Evolutionary conservation across 768 basidiomycete genomes (phyloP), one percentile per base, ranked within the genome.

Genomic region (Kwoniella dejecticola): DNA sequence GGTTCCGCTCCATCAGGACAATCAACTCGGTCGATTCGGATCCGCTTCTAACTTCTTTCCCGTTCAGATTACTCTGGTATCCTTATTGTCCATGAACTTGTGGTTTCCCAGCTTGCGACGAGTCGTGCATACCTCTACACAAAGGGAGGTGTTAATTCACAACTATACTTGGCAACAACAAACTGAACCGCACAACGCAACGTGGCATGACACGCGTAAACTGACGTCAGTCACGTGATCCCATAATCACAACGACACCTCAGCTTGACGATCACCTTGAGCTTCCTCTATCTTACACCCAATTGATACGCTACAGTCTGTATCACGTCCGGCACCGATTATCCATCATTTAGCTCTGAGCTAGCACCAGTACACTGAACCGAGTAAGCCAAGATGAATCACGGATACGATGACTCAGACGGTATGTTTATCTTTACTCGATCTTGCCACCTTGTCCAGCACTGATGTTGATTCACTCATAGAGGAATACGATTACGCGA

Each of bases 351-450:
- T n/a, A n/a, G n/a, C n/a, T n/a, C n/a, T n/a, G n/a, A n/a, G n/a
- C n/a, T n/a, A n/a, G n/a, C n/a, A n/a, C n/a, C n/a, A n/a, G n/a
- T n/a, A n/a, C n/a, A n/a, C n/a, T n/a, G n/a, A n/a, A n/a, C n/a
- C n/a, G n/a, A n/a, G n/a, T n/a, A n/a, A n/a, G 8, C 12, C 62
- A 68, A 54, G 27, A 75, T 75, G 74, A 75, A 75, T 50, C 74
- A 75, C 74, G 73, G 68, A 5, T 77, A 76, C 53, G 75, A 78
- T 49, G 77, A 78, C 30, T 72, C 74, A 24, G 73, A 77, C 19
- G 77, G 75, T 70, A 41, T 57, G 69, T 62, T 40, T 26, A 47
- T 23, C 46, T 41, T 13, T 23, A 50, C n/a, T 21, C 6, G 19
- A 13, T 13, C 30, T 50, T 50, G 33, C 6, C 42, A 30, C 31